These are phyloP conservation scores for Tricholomella constricta DNA, from an alignment of 768 basidiomycete genomes.

Conservation along the genomic window DNA sequence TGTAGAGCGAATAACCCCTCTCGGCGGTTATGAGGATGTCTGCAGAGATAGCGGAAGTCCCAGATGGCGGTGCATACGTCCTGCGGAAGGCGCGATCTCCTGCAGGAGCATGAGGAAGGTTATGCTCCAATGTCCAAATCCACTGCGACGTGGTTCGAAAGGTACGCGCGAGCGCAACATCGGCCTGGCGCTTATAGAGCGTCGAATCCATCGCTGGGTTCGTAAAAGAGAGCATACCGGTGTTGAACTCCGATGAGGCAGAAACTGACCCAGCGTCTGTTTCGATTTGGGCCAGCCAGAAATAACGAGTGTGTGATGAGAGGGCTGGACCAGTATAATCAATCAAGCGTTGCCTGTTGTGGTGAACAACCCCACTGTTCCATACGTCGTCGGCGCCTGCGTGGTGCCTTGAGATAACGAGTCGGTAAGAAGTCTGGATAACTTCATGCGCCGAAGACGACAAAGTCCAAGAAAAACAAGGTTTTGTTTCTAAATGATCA, in stretches of 20 bases:
- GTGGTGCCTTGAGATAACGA: no score
- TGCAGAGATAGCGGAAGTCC: conserved; percentile 20
- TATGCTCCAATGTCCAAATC: conserved; percentile 30
- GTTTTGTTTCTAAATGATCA: background rate
- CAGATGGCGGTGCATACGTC: conserved; percentile 19
- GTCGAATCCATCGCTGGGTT: background rate
- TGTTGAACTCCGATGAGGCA: conserved; percentile 22
- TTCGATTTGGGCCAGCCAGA: conserved; percentile 25
- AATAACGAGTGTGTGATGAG: conserved; percentile 23
- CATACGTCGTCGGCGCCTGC: no score
- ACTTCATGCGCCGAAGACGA: conserved; percentile 14
- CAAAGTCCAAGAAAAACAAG: conserved; percentile 27
- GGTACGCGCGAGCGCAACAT: conserved; percentile 15
- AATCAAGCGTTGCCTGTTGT: conserved; percentile 2
- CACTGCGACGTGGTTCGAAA: conserved; percentile 23
- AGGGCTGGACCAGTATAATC: conserved; percentile 25
- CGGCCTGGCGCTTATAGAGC: conserved; percentile 9
- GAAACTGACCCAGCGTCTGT: conserved; percentile 18
- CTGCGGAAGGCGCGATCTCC: conserved; percentile 28
- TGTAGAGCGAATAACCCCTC: conserved; percentile 27
- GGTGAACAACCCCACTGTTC: conserved; percentile 22
- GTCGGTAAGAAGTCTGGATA: conserved; percentile 24
- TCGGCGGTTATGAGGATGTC: conserved; percentile 28
- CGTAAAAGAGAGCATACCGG: conserved; percentile 4
- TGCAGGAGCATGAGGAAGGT: conserved; percentile 18